A percentile compares a stretch with the other conserved stretches of the same genome.
Conservation (phyloP, 768 basidiomycete genomes). For the Pilatotrama ljubarskyi region DNA sequence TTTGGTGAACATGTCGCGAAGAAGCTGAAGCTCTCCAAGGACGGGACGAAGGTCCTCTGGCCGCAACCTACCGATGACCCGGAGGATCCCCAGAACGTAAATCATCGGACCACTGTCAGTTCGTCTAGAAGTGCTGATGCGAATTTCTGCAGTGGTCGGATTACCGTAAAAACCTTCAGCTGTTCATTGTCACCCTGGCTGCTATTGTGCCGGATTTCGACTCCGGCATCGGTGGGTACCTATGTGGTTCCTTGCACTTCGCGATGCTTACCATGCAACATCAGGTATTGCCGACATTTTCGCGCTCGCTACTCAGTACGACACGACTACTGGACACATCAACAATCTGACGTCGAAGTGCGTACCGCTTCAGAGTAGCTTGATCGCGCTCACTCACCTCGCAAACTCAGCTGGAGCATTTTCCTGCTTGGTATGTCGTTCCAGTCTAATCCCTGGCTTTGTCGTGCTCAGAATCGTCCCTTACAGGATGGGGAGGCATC, state of each 20-base stretch:
- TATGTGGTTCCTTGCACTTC: no score
- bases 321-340: slow-evolving; percentile 56
- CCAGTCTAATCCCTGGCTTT: not conserved
- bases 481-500: slow-evolving; percentile 58
- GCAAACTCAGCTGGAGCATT: slow-evolving; percentile 57
- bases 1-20: slow-evolving; percentile 57
- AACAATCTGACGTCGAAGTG: slow-evolving; percentile 61
- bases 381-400: not conserved
- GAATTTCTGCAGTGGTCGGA: slow-evolving; percentile 48
- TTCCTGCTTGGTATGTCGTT: slow-evolving; percentile 50
- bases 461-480: not conserved
- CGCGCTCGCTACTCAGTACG: slow-evolving; percentile 52
- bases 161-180: slow-evolving; percentile 52
- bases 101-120: not conserved
- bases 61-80: slow-evolving; percentile 66
- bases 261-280: no score
- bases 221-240: slow-evolving; percentile 54
- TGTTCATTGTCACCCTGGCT: slow-evolving; percentile 62
- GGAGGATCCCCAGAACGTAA: slow-evolving; percentile 64
- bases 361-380: not conserved
- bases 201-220: slow-evolving; percentile 69
- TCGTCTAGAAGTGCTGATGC: not conserved
- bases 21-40: slow-evolving; percentile 54
- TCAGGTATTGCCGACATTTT: slow-evolving; percentile 64
- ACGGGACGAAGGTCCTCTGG: slow-evolving; percentile 65